Evolutionary conservation across 2,329 filamentous ascomycete species (phyloP), one percentile per base, ranked within the genome.

Genomic region (Fusarium decemcellulare): DNA sequence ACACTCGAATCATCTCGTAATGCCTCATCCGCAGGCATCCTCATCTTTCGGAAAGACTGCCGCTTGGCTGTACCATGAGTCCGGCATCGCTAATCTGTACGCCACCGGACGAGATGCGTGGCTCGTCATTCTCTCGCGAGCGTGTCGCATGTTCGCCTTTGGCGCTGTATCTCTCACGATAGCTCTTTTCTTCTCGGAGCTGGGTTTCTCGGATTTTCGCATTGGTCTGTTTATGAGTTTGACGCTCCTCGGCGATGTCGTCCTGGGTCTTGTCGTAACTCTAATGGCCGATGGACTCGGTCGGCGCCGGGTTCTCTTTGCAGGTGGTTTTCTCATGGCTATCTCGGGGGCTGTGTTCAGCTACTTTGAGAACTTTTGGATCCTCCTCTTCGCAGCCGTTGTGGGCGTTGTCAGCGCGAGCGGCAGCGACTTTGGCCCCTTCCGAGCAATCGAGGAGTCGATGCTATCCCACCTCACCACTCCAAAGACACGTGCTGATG

Each of bases 181-280:
- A 46, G 89, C 87, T 11, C 85, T 89, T 15, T 91, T 90, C 74
- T 85, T 91, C 53, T 84, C 86, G 8, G 83, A 85, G 18, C 77
- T 91, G 12, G 78, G 80, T 0, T 84, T 90, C 57, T 82, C 87
- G 1, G 88, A 91, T 74, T 81, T 85, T 29, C 83, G 82, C 23
- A 91, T 91, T 62, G 89, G 89, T 7, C 74, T 91, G 8, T 91
- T 91, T 71, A 90, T 91, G 88, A 90, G 86, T 1, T 77, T 91
- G 39, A 91, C 89, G 0, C 81, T 91, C 14, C 74, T 85, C 3
- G 89, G 89, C 12, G 89, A 91, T 77, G 88, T 91, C 2, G 74
- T 87, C 1, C 85, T 91, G 8, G 86, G 85, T 2, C 84, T 90
- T 6, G 74, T 85, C 16, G 76, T 91, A 18, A 88, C 89, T 0